Base-by-base conservation (phyloP, 495 filamentous ascomycete genomes). In the Aspergillus conjunctus region DNA sequence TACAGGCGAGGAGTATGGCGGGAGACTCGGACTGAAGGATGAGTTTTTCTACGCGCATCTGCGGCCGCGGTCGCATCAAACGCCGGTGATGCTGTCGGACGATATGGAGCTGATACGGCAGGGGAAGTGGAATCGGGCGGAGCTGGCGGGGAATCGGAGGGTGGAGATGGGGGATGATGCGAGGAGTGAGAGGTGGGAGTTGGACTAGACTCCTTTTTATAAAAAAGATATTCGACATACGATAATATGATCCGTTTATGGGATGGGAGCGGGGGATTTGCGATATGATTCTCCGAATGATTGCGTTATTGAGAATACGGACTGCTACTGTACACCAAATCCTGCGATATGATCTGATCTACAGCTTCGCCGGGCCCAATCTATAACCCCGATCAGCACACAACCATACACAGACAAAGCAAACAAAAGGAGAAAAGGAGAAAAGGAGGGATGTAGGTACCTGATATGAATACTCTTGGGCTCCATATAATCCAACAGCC, bases 401-500 rank as follows among this genome's bases (percentile, higher is more conserved):
- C 11, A 41, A 14, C n/a, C n/a, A n/a, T n/a, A n/a, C n/a, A 14
- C 1, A 41, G 0, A 14, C 11, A 41, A 41, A 11, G n/a, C n/a
- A n/a, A n/a, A n/a, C n/a, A n/a, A 41, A 41, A n/a, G 4, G 37
- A 41, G 11, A n/a, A n/a, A 41, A n/a, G n/a, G 37, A n/a, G 44
- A 48, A 22, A 6, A 21, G 17, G 21, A 58, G n/a, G n/a, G n/a
- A n/a, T n/a, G n/a, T n/a, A n/a, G 46, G 4, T 41, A 58, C 56
- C 30, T 39, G 32, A 58, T 58, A 43, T 58, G 56, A 11, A 58
- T 39, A 31, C 56, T 58, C 45, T 58, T 58, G 10, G 45, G 34
- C 49, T 59, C 57, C 37, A 50, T 59, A 22, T 59, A 53, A 30
- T 39, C 57, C 34, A 59, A 14, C 8, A 59, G 39, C n/a, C 37